Evolutionary conservation across 768 basidiomycete species (phyloP), one percentile per base, ranked within the genome.

Genomic region (Polyporus arcularius): DNA sequence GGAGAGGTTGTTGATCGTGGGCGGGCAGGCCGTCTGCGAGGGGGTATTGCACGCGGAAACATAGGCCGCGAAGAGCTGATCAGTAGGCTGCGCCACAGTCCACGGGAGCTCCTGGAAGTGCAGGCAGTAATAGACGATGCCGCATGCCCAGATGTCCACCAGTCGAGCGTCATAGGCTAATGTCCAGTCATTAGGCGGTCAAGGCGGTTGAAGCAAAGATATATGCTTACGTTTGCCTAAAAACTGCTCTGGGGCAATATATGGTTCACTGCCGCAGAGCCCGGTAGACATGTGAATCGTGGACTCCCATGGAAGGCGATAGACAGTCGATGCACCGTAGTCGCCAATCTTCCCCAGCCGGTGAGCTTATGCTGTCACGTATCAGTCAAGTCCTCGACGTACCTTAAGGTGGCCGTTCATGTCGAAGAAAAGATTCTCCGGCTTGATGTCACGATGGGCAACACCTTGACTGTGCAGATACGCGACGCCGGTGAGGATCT

Each of bases 291-390:
- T 89, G 73, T 99, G 96, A 51, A 98, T 89, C 43, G 95, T 97
- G 55, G 89, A 80, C 78, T 99, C 96, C 96, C 96, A 99, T 43
- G 97, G 97, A 57, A 99, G 86, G 61, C 96, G 85, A 75, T 98
- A 99, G 53, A 99, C 96, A n/a, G 97, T 98, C 46, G 94, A 97
- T 9, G 96, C 97, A 55, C 96, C 96, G 68, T 98, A 99, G 73
- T 99, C 96, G 57, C 96, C 96, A 67, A 98, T 96, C 94, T 96
- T 72, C 35, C 12, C 39, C 60, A 60, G 30, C n/a, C 50, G 67
- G 58, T 59, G 40, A 73, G 56, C 57, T 56, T 38, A 7, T 52
- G 57, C 51, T 38, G 18, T 16, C 26, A 14, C 53, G 15, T 14
- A 59, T 54, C 14, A 32, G 58, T 54, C 10, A 50, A 65, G 5